Evolutionary conservation across 2,329 filamentous ascomycete genomes (phyloP).

Genomic region (Fusarium sp.): DNA sequence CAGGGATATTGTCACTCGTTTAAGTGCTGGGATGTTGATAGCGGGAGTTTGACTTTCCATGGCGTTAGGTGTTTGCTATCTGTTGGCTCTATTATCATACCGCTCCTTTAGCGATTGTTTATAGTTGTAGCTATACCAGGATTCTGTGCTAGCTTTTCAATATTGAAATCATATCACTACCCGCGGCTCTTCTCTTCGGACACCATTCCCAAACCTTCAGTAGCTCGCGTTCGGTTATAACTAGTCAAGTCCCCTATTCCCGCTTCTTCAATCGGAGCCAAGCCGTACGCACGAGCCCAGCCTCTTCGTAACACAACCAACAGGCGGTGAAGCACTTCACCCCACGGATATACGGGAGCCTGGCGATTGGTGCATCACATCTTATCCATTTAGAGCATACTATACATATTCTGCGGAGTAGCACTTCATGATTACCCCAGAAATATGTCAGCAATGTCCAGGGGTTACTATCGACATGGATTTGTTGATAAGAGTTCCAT

Average conservation of each 20-base stretch:
- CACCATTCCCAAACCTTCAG: neutral
- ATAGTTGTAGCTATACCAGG: neutral
- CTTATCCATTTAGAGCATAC: neutral
- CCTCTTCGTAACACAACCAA: neutral
- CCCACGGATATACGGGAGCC: neutral
- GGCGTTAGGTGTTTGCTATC: neutral
- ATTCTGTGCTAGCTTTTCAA: neutral
- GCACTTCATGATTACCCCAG: neutral
- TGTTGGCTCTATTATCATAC: neutral
- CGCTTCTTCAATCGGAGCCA: neutral
- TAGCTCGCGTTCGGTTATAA: neutral
- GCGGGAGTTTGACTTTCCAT: neutral
- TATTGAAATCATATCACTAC: neutral
- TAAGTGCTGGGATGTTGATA: neutral
- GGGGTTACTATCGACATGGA: neutral
- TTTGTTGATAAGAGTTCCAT: neutral
- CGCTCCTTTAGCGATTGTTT: neutral
- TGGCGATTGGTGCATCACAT: neutral
- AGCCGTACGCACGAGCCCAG: neutral
- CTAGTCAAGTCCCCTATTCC: neutral
- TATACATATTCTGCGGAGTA: neutral
- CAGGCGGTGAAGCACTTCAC: neutral
- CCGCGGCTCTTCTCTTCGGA: neutral
- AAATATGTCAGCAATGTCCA: neutral
- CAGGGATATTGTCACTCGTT: neutral